Evolutionary conservation across 257 asterid species (phyloP).

Genomic region (Parsonsia alboflavescens): DNA sequence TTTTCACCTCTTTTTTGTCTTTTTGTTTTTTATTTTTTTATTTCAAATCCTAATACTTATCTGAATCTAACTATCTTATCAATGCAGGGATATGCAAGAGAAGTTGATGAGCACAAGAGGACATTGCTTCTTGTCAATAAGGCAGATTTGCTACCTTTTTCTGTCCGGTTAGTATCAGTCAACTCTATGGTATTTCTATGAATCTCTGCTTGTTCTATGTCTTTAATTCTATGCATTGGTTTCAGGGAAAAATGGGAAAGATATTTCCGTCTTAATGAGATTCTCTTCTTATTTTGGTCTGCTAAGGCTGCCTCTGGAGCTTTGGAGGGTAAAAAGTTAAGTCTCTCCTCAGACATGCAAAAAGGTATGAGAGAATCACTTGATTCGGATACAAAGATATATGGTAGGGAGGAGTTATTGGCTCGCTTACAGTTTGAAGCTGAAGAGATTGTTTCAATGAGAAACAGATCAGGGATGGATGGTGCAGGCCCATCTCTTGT

Average conservation of each 20-base stretch:
- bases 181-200: slow-evolving; percentile 7
- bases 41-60: slow-evolving; percentile 8
- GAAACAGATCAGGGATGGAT: slow-evolving; percentile 31
- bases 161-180: slow-evolving; percentile 58
- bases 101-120: slow-evolving; percentile 82
- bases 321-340: slow-evolving; percentile 54
- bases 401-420: slow-evolving; percentile 76
- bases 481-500: slow-evolving; percentile 18
- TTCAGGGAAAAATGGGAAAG: slow-evolving; percentile 82
- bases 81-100: slow-evolving; percentile 80
- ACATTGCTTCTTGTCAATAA: slow-evolving; percentile 93
- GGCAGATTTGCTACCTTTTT: slow-evolving; percentile 84
- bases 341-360: slow-evolving; percentile 24
- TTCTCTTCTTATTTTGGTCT: slow-evolving; percentile 94
- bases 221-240: slow-evolving; percentile 12
- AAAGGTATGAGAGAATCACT: slow-evolving; percentile 31
- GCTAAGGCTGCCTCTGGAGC: slow-evolving; percentile 91
- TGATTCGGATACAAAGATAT: slow-evolving; percentile 56
- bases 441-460: slow-evolving; percentile 62
- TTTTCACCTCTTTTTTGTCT: neutral
- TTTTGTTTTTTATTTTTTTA: neutral
- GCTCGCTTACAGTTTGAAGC: slow-evolving; percentile 81
- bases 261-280: slow-evolving; percentile 63
- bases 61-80: neutral
- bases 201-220: neutral